Percentiles rank a stretch among this genome's conserved stretches.
phyloP scores from a whole-genome alignment of 495 filamentous ascomycete species.

The Platismatia glauca region DNA sequence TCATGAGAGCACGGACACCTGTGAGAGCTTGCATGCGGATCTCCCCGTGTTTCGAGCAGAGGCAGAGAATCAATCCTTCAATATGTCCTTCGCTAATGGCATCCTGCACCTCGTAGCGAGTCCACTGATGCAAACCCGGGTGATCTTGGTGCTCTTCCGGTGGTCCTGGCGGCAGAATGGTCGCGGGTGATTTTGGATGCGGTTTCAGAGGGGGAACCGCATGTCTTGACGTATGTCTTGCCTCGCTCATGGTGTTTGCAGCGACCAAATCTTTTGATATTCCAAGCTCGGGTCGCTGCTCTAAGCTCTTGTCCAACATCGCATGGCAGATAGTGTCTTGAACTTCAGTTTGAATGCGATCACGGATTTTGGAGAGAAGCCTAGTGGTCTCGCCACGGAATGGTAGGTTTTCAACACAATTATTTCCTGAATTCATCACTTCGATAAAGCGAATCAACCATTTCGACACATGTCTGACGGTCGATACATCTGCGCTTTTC shows the following conservation, averaged over 20 bases:
- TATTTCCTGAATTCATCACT: background rate
- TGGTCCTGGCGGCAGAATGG: constrained; percentile 7
- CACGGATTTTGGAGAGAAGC: constrained; percentile 35
- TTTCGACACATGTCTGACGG: constrained; percentile 35
- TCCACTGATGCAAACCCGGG: constrained; percentile 56
- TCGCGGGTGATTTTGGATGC: background rate
- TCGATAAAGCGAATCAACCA: constrained; percentile 47
- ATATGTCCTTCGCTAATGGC: constrained; percentile 65
- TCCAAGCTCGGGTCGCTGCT: constrained; percentile 7
- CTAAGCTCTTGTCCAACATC: constrained; percentile 11
- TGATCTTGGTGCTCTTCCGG: constrained; percentile 41
- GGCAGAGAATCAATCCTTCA: constrained; percentile 57
- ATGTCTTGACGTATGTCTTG: background rate
- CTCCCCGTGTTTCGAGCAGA: constrained; percentile 63
- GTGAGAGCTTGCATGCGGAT: constrained; percentile 68
- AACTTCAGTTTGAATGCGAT: background rate
- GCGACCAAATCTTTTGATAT: background rate
- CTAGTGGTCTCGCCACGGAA: background rate
- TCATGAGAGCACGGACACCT: constrained; percentile 54
- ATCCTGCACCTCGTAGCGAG: constrained; percentile 61
- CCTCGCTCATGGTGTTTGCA: background rate
- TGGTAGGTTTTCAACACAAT: background rate
- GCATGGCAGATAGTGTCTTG: constrained; percentile 10
- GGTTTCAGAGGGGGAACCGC: background rate
- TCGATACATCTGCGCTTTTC: constrained; percentile 36